These are phyloP conservation scores for Eutrema salsugineum DNA, from an alignment of 441 rosid genomes.

Conservation along the genomic window DNA sequence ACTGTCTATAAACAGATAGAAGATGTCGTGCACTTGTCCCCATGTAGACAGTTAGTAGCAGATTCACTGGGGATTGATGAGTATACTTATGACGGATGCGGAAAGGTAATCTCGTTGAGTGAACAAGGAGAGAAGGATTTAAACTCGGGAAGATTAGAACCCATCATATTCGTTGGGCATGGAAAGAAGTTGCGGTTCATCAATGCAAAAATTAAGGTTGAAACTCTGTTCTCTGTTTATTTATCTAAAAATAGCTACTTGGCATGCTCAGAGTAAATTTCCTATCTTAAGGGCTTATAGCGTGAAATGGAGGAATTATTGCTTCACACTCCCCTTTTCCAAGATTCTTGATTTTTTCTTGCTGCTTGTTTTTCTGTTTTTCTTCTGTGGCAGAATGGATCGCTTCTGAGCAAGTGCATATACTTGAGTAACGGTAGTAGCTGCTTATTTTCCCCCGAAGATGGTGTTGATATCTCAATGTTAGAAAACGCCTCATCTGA, in stretches of 20 bases:
- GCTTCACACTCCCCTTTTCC: slow-evolving; percentile 3
- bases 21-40: slow-evolving; percentile 83
- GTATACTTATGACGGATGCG: slow-evolving; percentile 91
- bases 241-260: background rate
- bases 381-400: slow-evolving; percentile 67
- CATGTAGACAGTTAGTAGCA: slow-evolving; percentile 76
- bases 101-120: slow-evolving; percentile 66
- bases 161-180: slow-evolving; percentile 84
- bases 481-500: slow-evolving; percentile 52
- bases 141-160: slow-evolving; percentile 47
- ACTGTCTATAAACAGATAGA: slow-evolving; percentile 73
- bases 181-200: slow-evolving; percentile 93
- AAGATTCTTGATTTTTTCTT: slow-evolving; percentile 19
- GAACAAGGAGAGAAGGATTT: slow-evolving; percentile 53
- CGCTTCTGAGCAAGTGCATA: slow-evolving; percentile 77
- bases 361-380: slow-evolving; percentile 8
- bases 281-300: slow-evolving; percentile 9
- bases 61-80: slow-evolving; percentile 86
- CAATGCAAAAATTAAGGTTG: slow-evolving; percentile 91
- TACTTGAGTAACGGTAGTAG: slow-evolving; percentile 96
- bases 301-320: slow-evolving; percentile 4
- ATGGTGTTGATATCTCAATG: slow-evolving; percentile 81
- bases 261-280: background rate
- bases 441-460: slow-evolving; percentile 78
- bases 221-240: slow-evolving; percentile 13